Conservation (phyloP, 83 land plant species). For the Thuja plicata region DNA sequence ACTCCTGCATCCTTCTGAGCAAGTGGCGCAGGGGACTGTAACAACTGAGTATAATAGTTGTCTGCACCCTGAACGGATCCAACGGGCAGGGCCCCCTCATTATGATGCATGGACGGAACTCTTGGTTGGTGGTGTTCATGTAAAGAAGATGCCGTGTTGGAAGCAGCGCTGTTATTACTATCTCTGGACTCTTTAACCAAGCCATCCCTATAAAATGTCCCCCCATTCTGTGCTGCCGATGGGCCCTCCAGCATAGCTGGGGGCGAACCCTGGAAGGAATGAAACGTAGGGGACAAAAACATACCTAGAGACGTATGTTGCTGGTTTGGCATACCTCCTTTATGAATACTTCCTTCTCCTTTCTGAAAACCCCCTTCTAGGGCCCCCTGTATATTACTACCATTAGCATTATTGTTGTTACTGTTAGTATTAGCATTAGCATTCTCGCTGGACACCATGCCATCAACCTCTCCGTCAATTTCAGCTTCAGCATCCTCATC, state of each 20-base stretch:
- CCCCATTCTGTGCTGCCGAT: slow-evolving; percentile 11
- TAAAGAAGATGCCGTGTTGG: background rate
- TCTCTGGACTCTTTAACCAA: slow-evolving; percentile 8
- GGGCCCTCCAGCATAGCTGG: background rate
- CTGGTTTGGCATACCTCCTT: background rate
- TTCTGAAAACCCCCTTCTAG: background rate
- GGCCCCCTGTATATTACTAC: background rate
- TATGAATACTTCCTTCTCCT: slow-evolving; percentile 1
- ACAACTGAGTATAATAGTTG: slow-evolving; percentile 16
- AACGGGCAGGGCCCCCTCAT: slow-evolving; percentile 7
- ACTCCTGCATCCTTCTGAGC: slow-evolving; percentile 12
- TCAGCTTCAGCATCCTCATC: slow-evolving; percentile 8
- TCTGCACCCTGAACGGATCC: background rate
- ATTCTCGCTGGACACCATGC: background rate
- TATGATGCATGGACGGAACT: background rate
- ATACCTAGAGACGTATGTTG: slow-evolving; percentile 12
- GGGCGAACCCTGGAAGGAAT: background rate
- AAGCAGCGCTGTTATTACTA: background rate
- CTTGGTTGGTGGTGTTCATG: slow-evolving; percentile 7
- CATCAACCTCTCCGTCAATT: slow-evolving; percentile 10
- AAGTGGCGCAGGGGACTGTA: slow-evolving; percentile 5
- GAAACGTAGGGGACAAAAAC: slow-evolving; percentile 15
- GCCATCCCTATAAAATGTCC: slow-evolving; percentile 9
- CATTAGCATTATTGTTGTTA: background rate
- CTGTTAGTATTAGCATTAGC: slow-evolving; percentile 1